Base-by-base conservation (phyloP, 1,284 basidiomycete genomes). In the Rhodotorula sp. region DNA sequence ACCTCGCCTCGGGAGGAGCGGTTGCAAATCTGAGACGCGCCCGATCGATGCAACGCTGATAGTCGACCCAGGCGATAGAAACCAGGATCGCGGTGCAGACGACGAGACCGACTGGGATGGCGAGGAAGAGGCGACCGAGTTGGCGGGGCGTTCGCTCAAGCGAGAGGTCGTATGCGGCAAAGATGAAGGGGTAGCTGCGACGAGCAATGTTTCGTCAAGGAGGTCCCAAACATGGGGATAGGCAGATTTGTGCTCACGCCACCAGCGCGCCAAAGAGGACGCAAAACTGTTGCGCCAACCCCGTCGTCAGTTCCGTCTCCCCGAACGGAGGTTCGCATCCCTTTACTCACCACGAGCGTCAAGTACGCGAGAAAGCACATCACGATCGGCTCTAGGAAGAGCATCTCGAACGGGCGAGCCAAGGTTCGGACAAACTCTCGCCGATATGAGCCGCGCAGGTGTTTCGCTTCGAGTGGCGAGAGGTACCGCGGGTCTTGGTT, bases 241-340 rank as follows among this genome's bases (percentile, higher is more conserved):
- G 26, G 17, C 22, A 46, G 20, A 20, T 6, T 10, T 3, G 24
- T 12, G n/a, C 56, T 51, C 42, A 67, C 29, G 61, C 65, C 17
- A 67, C 66, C n/a, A 70, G 62, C 46, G 64, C 49, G 20, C 69
- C 69, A 26, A 70, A 70, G n/a, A 67, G 54, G n/a, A 70, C 53
- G 58, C 63, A 59, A 53, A 67, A 62, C 68, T 69, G 48, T 30
- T 12, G 33, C 15, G 53, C 26, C 8, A 54, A 29, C 14, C 20
- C 17, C 26, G 12, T 3, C 5, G 12, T 62, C 22, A 62, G 66
- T 26, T 15, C 20, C 1, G 15, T 8, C 24, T 4, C 26, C 14
- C n/a, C 7, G 12, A 17, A 3, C 18, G 17, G 8, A 8, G 44
- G 22, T 30, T 2, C 8, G 22, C 37, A 12, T 42, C 10, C 17